These are phyloP conservation scores for Warburgia ugandensis DNA, from an alignment of 164 flowering plant genomes.

Conservation along the genomic window DNA sequence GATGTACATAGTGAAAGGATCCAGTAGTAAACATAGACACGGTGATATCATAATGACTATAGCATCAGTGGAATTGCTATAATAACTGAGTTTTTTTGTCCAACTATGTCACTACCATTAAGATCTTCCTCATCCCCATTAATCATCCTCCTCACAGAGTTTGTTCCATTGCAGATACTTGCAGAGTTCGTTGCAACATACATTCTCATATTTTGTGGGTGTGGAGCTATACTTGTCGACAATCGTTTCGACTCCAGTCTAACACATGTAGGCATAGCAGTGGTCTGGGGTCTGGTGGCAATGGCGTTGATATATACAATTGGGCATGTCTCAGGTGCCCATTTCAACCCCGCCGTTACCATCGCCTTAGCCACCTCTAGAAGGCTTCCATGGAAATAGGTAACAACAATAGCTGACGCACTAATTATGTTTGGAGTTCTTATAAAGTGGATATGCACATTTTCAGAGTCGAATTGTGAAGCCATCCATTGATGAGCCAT, in stretches of 20 bases:
- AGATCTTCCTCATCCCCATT: too few species aligned
- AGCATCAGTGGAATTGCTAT: too few species aligned
- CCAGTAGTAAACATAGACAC: too few species aligned
- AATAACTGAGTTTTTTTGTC: too few species aligned
- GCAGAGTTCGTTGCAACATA: conserved; percentile 39
- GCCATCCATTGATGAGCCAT: background rate
- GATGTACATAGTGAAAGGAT: too few species aligned
- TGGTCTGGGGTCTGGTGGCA: conserved; percentile 29
- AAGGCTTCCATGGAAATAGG: conserved; percentile 32
- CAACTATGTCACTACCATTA: too few species aligned
- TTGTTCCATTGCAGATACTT: conserved; percentile 23
- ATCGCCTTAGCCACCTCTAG: conserved; percentile 37
- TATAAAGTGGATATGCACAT: background rate
- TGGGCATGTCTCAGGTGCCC: conserved; percentile 55
- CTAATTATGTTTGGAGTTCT: background rate
- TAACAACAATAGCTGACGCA: conserved; percentile 9
- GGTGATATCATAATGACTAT: too few species aligned
- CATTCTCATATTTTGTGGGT: conserved; percentile 33
- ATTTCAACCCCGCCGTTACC: conserved; percentile 51
- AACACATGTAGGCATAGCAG: conserved; percentile 24
- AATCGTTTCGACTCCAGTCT: conserved; percentile 6
- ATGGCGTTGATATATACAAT: conserved; percentile 31
- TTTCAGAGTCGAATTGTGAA: too few species aligned
- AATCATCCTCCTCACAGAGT: too few species aligned
- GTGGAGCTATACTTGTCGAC: conserved; percentile 29